These are phyloP conservation scores for Lumnitzera littorea DNA, from an alignment of 345 rosid species.

Conservation along the genomic window DNA sequence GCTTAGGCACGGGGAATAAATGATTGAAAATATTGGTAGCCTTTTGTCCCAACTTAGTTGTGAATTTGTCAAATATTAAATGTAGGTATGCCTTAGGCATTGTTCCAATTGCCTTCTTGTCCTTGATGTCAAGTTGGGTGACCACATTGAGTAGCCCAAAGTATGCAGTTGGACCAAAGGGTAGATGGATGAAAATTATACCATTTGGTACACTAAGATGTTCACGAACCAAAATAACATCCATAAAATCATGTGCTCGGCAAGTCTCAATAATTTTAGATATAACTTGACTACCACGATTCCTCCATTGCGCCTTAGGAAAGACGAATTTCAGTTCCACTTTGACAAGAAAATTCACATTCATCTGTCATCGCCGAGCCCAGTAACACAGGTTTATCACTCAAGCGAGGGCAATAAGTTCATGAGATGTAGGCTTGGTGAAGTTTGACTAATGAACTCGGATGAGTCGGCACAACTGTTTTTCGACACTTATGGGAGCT, in stretches of 20 bases:
- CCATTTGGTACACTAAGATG: constrained; percentile 90
- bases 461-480: too few relatives aligned
- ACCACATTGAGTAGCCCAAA: constrained; percentile 88
- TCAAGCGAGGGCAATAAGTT: too few relatives aligned
- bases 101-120: constrained; percentile 66
- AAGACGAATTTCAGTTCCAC: constrained; percentile 75
- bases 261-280: constrained; percentile 88
- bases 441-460: too few relatives aligned
- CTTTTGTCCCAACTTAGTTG: constrained; percentile 77
- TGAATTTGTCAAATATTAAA: constrained; percentile 73
- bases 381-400: too few relatives aligned
- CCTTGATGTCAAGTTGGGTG: constrained; percentile 82
- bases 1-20: constrained; percentile 86
- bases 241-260: constrained; percentile 78
- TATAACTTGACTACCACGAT: constrained; percentile 88
- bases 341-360: too few relatives aligned
- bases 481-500: too few relatives aligned
- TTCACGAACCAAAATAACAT: constrained; percentile 83
- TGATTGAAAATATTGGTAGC: constrained; percentile 71
- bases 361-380: too few relatives aligned
- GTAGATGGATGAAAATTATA: constrained; percentile 75
- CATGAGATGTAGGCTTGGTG: too few relatives aligned
- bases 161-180: constrained; percentile 95
- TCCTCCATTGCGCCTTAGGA: constrained; percentile 69
- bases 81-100: constrained; percentile 95